phyloP scores from a whole-genome alignment of 2,329 filamentous ascomycete genomes.

The Colletotrichum sp. region DNA sequence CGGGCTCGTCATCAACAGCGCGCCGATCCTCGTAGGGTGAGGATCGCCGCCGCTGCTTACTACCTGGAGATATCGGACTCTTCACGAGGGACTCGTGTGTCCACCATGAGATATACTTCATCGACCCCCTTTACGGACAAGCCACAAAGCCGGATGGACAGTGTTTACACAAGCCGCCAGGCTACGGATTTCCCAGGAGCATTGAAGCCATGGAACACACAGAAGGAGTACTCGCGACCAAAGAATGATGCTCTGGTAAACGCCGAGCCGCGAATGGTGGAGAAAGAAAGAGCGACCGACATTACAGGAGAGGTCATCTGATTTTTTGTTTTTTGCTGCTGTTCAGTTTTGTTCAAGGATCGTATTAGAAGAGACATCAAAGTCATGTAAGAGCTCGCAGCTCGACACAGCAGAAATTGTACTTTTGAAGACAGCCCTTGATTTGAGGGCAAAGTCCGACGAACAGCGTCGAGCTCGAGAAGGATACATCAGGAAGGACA shows the following conservation, averaged over 20 bases:
- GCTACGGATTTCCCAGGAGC: background rate
- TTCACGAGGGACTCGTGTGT: constrained; percentile 5
- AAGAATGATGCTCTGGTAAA: constrained; percentile 1
- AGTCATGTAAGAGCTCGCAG: constrained; percentile 1
- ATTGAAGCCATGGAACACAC: constrained; percentile 9
- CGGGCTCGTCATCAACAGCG: background rate
- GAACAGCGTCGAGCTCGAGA: background rate
- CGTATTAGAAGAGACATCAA: background rate
- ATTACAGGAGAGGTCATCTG: background rate
- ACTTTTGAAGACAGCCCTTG: background rate
- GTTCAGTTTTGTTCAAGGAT: background rate
- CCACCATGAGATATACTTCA: background rate
- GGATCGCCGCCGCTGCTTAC: background rate
- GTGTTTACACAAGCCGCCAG: background rate
- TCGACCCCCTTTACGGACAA: background rate
- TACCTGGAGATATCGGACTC: background rate
- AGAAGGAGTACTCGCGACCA: background rate
- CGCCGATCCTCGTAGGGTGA: constrained; percentile 2
- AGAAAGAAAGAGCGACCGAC: background rate
- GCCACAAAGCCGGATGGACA: constrained; percentile 3
- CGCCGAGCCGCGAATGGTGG: constrained; percentile 9
- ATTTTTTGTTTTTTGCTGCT: background rate
- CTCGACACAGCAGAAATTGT: constrained; percentile 7
- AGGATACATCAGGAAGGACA: background rate
- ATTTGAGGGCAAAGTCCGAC: background rate